Conservation (phyloP, 805 yeast genomes). For the Grigorovia yakushimaensis region DNA sequence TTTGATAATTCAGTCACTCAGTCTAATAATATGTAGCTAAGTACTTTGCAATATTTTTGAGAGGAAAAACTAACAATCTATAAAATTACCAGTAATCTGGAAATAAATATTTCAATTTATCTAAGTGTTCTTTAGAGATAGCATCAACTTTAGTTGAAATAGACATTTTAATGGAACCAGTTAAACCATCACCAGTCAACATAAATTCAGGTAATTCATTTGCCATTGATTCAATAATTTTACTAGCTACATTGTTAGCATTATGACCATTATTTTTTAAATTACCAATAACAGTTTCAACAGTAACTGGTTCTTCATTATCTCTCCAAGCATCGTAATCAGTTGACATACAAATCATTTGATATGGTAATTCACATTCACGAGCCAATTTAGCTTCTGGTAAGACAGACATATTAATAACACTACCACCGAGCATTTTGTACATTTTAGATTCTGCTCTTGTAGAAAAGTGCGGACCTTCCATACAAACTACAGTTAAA, state of each 20-base stretch:
- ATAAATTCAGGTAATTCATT: conserved; percentile 45
- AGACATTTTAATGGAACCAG: conserved; percentile 69
- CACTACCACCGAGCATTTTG: conserved; percentile 82
- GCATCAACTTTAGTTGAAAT: conserved; percentile 72
- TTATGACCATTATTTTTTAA: conserved; percentile 78
- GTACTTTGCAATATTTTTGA: not conserved
- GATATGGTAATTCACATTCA: conserved; percentile 94
- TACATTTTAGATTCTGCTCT: conserved; percentile 91
- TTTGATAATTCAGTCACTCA: no score
- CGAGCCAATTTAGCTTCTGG: conserved; percentile 98
- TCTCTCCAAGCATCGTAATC: conserved; percentile 99
- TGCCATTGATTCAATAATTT: conserved; percentile 58
- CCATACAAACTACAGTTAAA: conserved; percentile 89
- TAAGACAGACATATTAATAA: conserved; percentile 91
- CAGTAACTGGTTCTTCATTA: conserved; percentile 91
- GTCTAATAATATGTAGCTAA: no score
- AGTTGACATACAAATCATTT: conserved; percentile 98
- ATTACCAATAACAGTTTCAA: conserved; percentile 92
- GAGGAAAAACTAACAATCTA: not conserved
- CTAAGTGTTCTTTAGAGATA: conserved; percentile 59
- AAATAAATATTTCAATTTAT: conserved; percentile 76
- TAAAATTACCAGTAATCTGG: conserved; percentile 77
- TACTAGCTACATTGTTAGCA: conserved; percentile 69
- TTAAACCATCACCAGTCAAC: conserved; percentile 57
- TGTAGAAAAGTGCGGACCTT: conserved; percentile 96